Base-by-base conservation (phyloP, 345 rosid species). In the Mercurialis annua region DNA sequence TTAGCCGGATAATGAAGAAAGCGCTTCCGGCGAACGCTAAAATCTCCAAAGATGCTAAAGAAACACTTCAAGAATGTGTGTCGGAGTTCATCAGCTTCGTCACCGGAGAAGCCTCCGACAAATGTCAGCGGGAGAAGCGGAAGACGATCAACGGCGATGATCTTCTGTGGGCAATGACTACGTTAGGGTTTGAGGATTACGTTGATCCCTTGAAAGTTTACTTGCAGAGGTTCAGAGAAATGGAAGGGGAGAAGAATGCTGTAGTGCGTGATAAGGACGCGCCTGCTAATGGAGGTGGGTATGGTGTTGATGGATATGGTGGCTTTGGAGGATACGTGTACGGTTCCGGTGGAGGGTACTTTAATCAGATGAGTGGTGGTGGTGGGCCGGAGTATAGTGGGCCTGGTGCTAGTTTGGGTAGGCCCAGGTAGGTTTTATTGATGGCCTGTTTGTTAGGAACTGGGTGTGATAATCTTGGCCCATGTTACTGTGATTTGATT, bases 51-150 rank as follows among this genome's bases (percentile, higher is more conserved):
- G 75, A 71, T 1, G 75, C 75, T 18, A 71, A 71, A 23, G 75
- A 71, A 49, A 71, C 69, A 0, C 64, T 71, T 1, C 75, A 71
- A 14, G 75, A 71, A 50, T 71, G 75, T 16, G 75, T 71, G n/a
- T 71, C 75, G 2, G 75, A 71, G 58, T 64, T 71, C 75, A 71
- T 71, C 30, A 71, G 75, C 64, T 71, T 71, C 56, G 30, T 71
- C 34, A 71, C 75, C 0, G 75, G 75, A 12, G 75, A 71, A 31
- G 75, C 75, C 4, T 64, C 75, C 23, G 75, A 71, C 15, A 71
- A 71, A 65, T 71, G 75, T 50, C 75, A 71, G 63, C 17, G 75
- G 3, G 74, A 71, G 69, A 54, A 65, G 64, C 21, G 75, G 59
- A 71, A 71, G 69, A 71, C 75, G 0, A 64, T 71, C 68, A 70